Evolutionary conservation across 2,329 filamentous ascomycete species (phyloP), one percentile per base, ranked within the genome.

Genomic region (Mariannaea sp.): DNA sequence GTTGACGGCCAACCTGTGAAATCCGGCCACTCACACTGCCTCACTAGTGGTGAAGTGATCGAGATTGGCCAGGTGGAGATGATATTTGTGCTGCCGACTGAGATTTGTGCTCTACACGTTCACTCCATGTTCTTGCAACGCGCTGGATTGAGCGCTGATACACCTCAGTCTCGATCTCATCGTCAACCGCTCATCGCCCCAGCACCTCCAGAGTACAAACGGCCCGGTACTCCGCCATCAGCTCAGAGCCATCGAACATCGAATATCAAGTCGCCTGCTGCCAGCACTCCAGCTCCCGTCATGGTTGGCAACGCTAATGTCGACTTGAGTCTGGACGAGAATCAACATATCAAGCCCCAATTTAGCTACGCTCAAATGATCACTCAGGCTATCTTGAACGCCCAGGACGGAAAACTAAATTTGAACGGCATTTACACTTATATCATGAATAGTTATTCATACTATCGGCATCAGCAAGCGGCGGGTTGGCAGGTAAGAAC

Each of bases 341-440:
- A 92, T 60, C 89, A 89, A 69, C 91, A 97, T 60, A 84, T 97
- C 67, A 99, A 99, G 71, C 95, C 94, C 2, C 90, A 92, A 39
- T 96, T 90, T 71, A 97, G 93, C 71, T 99, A 99, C 73, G 92
- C 94, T 3, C 91, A 96, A 69, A 85, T 99, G 78, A 99, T 99
- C 60, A 94, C 92, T 1, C 94, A 97, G 74, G 94, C 94, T 1
- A 97, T 99, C 58, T 81, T 97, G 61, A 89, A 89, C 29, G 92
- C 88, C 2, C 79, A 85, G 1, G 92, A 96, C 54, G 88, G 95
- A 70, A 95, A 95, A 71, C 80, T 97, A 48, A 97, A 94, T 3
- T 75, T 99, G 41, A 89, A 88, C 65, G 92, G 90, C 62, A 99
- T 99, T 51, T 99, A 99, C 74, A 88, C 86, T 45, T 97, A 88